These are phyloP conservation scores for Phytophthora melonis DNA, from an alignment of 352 stramenopile species.

Conservation along the genomic window DNA sequence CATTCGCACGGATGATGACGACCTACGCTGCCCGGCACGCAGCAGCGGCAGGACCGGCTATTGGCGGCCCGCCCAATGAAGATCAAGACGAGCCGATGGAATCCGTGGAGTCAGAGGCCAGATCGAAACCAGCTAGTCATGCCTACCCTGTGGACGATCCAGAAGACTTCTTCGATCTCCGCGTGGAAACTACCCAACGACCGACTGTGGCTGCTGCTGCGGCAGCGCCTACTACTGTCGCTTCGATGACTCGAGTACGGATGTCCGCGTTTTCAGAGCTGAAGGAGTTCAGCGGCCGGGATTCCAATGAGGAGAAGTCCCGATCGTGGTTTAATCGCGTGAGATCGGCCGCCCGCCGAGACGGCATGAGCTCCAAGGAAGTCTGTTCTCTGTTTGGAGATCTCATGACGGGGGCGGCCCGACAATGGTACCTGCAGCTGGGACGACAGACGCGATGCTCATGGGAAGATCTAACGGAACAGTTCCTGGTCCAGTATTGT, in stretches of 20 bases:
- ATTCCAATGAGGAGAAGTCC: constrained; percentile 23
- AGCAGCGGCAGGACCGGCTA: no score
- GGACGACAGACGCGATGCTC: background rate
- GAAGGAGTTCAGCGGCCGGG: constrained; percentile 20
- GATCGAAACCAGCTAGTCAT: no score
- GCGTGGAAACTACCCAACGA: no score
- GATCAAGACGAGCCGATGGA: no score
- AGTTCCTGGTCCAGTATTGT: constrained; percentile 30
- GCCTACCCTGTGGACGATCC: no score
- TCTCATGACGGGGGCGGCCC: background rate
- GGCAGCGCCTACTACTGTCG: no score
- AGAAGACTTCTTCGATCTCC: no score
- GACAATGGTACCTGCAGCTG: constrained; percentile 11
- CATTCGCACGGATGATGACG: no score
- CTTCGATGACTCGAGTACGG: background rate
- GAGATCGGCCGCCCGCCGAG: background rate
- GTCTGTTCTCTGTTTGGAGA: constrained; percentile 24
- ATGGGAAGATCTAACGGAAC: constrained; percentile 5
- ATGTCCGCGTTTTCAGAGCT: constrained; percentile 20
- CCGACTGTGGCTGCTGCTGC: no score
- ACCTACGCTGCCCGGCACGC: no score
- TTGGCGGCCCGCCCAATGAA: no score
- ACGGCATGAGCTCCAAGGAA: constrained; percentile 6
- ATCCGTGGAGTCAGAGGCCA: no score
- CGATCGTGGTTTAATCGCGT: constrained; percentile 20